Base-by-base conservation (phyloP, 805 yeast species). In the Ogataea populi-albae region DNA sequence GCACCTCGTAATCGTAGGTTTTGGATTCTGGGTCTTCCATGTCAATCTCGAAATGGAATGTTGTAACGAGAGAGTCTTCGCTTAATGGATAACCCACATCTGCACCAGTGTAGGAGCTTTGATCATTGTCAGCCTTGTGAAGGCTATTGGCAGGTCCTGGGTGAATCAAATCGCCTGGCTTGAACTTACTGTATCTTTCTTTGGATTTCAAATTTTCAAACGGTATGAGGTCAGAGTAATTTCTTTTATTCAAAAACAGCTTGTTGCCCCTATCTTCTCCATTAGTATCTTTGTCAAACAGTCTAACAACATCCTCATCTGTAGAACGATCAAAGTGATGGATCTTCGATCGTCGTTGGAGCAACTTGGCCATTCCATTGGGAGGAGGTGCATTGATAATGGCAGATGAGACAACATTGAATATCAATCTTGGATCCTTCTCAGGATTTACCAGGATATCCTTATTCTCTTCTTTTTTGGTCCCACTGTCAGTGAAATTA, bases 381-480 rank as follows among this genome's bases (percentile, higher is more conserved):
- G 97, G 96, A 2, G 98, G 98, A 9, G 98, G 96, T 0, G 93
- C 79, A 58, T 91, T 91, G 19, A 83, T 79, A 39, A 91, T 87
- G 3, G 98, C 98, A 12, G 96, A 86, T 6, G 93, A 79, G 29
- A 87, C 81, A 28, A 93, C 77, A 55, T 91, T 91, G 59, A 86
- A 73, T 56, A 89, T 81, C 45, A 85, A 69, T 40, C 89, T 63
- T 23, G 85, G 83, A 61, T 89, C 96, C 25, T 66, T 57, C 45
- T 79, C 80, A 0, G 95, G 89, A 21, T 62, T 43, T 6, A 61
- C 56, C 17, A 71, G 46, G 5, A 73, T 61, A 12, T 65, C 54
- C 11, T 59, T 54, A 41, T 74, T 71, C 4, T 59, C 52, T 12
- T 66, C 60, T n/a, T 57, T 54, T 27, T 62, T 50, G 17, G 60